Conservation (phyloP, 129 eudicot genomes). For the Chrysanthemum makinoi region DNA sequence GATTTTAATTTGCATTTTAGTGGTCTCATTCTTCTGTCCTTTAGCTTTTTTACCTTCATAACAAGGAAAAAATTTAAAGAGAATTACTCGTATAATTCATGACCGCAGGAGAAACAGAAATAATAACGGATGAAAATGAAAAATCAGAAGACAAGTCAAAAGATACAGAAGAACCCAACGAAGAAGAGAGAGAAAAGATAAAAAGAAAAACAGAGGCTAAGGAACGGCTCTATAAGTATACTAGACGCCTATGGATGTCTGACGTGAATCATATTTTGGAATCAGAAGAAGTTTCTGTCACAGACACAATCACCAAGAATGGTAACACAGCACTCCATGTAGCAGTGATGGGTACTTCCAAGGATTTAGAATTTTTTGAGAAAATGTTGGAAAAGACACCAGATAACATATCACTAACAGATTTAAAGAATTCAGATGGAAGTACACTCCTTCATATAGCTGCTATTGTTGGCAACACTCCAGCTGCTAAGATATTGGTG, state of each 20-base stretch:
- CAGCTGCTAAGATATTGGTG: constrained; percentile 2
- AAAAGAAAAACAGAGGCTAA: too few species aligned
- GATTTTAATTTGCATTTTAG: too few species aligned
- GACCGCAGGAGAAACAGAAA: too few species aligned
- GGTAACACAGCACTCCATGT: constrained; percentile 6
- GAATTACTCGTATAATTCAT: too few species aligned
- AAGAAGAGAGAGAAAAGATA: too few species aligned
- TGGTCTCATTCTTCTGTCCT: too few species aligned
- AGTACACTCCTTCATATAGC: constrained; percentile 19
- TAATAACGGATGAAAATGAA: not conserved
- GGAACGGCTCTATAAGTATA: too few species aligned
- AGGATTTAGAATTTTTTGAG: not conserved
- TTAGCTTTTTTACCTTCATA: too few species aligned
- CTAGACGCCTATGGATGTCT: not conserved
- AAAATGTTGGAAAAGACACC: not conserved
- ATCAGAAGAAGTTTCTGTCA: not conserved
- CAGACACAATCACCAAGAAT: not conserved
- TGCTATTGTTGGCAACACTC: constrained; percentile 8
- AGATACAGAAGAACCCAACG: too few species aligned
- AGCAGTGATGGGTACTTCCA: not conserved
- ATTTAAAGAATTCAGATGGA: not conserved
- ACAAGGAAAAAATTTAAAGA: too few species aligned
- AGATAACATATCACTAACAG: not conserved
- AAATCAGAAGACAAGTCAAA: not conserved
- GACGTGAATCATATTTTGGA: not conserved